phyloP scores from a whole-genome alignment of 148 eudicot genomes.

The Rhododendron mucronatum region DNA sequence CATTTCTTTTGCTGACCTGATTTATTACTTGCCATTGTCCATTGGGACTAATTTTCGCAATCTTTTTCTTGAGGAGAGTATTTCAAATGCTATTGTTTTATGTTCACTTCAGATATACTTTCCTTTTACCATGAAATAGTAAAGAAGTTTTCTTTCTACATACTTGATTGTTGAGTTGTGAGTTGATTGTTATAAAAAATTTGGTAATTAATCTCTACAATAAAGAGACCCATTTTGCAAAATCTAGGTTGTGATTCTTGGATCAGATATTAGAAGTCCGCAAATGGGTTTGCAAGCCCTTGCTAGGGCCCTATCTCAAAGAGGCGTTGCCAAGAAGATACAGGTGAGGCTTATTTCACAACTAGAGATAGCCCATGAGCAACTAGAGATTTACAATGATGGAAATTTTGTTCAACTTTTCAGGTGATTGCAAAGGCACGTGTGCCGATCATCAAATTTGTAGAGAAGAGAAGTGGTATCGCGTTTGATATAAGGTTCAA shows the following conservation, averaged over 20 bases:
- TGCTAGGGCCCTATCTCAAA: constrained; percentile 79
- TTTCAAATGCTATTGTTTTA: background rate
- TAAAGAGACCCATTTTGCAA: constrained; percentile 7
- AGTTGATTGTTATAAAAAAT: background rate
- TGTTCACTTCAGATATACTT: background rate
- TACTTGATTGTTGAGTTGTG: background rate
- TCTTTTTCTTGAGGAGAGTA: background rate
- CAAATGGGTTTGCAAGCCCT: constrained; percentile 87
- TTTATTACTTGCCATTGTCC: background rate
- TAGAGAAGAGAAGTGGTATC: constrained; percentile 79
- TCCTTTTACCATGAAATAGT: background rate
- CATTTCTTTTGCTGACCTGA: background rate
- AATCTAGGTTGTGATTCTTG: constrained; percentile 82
- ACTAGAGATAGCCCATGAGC: background rate
- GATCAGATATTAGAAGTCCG: constrained; percentile 71
- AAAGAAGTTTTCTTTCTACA: background rate
- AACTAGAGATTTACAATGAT: background rate
- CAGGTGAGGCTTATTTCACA: constrained; percentile 51
- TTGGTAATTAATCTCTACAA: background rate
- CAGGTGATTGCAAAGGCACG: constrained; percentile 96
- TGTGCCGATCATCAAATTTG: constrained; percentile 90
- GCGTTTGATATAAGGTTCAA: constrained; percentile 81
- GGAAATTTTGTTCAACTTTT: background rate
- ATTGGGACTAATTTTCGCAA: background rate
- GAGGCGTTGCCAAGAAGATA: constrained; percentile 83